Evolutionary conservation across 805 yeast species (phyloP).

Genomic region (Clavispora asparagi): DNA sequence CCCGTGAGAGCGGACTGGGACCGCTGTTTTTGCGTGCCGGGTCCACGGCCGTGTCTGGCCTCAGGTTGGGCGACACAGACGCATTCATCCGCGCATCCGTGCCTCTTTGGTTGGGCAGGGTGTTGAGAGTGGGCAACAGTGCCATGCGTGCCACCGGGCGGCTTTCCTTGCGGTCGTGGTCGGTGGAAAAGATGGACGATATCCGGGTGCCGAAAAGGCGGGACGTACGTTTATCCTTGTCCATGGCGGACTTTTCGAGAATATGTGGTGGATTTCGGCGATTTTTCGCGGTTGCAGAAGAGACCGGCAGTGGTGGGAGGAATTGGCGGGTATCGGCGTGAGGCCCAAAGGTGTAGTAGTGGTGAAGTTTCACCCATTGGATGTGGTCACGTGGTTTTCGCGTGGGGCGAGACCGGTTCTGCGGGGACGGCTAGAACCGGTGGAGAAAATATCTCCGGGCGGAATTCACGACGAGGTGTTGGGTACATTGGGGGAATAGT

Average conservation of each 20-base stretch:
- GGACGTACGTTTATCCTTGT: conserved; percentile 8
- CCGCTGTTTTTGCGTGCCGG: background rate
- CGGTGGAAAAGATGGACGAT: conserved; percentile 24
- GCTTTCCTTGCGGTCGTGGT: conserved; percentile 3
- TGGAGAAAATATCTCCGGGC: background rate
- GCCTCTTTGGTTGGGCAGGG: background rate
- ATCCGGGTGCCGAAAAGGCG: conserved; percentile 26
- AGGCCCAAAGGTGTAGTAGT: background rate
- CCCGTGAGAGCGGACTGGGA: conserved; percentile 1
- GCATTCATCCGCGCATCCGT: background rate
- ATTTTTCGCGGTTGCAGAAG: background rate
- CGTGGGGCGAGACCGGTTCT: background rate
- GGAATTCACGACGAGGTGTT: background rate
- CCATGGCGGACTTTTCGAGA: background rate
- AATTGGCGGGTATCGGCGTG: background rate
- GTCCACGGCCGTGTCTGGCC: background rate
- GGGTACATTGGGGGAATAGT: background rate
- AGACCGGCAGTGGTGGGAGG: background rate
- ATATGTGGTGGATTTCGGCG: background rate
- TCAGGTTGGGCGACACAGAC: background rate
- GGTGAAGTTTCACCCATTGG: background rate
- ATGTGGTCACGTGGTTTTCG: background rate
- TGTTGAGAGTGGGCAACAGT: background rate
- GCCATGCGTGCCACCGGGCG: background rate
- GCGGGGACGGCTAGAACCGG: background rate